phyloP scores from a whole-genome alignment of 2,329 filamentous ascomycete species.

The Xylaria sp. region DNA sequence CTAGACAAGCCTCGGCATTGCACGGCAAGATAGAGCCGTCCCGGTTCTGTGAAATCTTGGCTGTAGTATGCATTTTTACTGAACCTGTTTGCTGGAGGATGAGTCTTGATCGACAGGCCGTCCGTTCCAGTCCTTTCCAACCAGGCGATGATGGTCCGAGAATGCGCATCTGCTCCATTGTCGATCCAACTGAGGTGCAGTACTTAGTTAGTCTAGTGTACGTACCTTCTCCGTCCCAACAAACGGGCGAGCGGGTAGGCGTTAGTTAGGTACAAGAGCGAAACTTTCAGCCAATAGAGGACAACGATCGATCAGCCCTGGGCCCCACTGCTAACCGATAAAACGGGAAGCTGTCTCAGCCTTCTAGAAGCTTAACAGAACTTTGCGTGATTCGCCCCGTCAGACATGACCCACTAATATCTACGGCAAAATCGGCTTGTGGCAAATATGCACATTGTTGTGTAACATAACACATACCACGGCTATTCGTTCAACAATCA shows the following conservation, averaged over 20 bases:
- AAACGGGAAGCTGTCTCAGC: constrained; percentile 15
- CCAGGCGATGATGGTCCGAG: constrained; percentile 11
- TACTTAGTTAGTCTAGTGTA: neutral
- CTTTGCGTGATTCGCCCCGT: neutral
- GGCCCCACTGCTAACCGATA: constrained; percentile 18
- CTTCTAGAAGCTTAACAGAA: constrained; percentile 22
- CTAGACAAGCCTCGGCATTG: neutral
- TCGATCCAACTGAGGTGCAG: neutral
- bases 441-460: neutral
- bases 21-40: neutral
- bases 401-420: neutral
- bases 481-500: no score
- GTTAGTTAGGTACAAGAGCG: neutral
- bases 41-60: neutral
- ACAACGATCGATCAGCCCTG: constrained; percentile 15
- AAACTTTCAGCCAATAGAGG: constrained; percentile 10
- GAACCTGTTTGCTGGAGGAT: neutral
- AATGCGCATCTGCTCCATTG: neutral
- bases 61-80: neutral
- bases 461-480: no score
- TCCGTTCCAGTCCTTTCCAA: neutral
- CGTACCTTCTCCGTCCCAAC: constrained; percentile 21
- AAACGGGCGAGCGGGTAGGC: constrained; percentile 23
- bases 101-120: neutral
- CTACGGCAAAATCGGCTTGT: no score